A percentile compares a stretch with the other conserved stretches of the same genome.
Evolutionary conservation across 805 yeast genomes (phyloP).

Genomic region (Cyberlindnera saturnus): DNA sequence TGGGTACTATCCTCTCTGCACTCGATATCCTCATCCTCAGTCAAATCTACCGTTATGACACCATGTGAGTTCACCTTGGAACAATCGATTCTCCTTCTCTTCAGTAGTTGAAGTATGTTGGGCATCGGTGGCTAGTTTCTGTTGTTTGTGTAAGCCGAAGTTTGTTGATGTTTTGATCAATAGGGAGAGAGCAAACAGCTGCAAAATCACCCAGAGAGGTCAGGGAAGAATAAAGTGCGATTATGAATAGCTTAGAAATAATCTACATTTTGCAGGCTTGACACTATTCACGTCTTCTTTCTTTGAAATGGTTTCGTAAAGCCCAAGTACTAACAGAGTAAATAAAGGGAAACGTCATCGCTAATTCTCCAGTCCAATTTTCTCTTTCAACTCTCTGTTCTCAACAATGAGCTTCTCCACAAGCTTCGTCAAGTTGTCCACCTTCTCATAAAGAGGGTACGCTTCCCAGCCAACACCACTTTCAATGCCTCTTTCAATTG

Average conservation of each 20-base stretch:
- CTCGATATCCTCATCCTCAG: conserved; percentile 6
- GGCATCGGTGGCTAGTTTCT: not conserved
- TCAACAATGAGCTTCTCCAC: conserved; percentile 18
- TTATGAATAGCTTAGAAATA: too few relatives aligned
- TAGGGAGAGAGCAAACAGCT: too few relatives aligned
- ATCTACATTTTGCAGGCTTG: too few relatives aligned
- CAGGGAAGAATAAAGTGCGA: too few relatives aligned
- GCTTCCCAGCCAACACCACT: conserved; percentile 61
- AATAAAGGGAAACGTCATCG: too few relatives aligned
- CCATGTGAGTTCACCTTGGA: conserved; percentile 1
- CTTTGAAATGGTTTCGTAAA: too few relatives aligned
- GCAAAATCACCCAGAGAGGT: too few relatives aligned
- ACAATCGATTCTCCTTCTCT: not conserved
- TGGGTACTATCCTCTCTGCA: not conserved
- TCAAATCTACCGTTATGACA: conserved; percentile 8
- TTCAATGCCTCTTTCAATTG: conserved; percentile 47
- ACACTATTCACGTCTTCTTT: too few relatives aligned
- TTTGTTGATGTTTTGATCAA: too few relatives aligned
- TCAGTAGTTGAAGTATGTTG: conserved; percentile 8
- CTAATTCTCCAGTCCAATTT: not conserved
- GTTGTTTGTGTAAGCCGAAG: too few relatives aligned
- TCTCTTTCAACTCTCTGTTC: conserved; percentile 14
- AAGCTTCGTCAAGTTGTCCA: conserved; percentile 30
- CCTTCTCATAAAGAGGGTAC: conserved; percentile 45
- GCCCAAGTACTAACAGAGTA: too few relatives aligned